These are phyloP conservation scores for Kodamaea derodonti DNA, from an alignment of 1,139 yeast species.

Conservation along the genomic window DNA sequence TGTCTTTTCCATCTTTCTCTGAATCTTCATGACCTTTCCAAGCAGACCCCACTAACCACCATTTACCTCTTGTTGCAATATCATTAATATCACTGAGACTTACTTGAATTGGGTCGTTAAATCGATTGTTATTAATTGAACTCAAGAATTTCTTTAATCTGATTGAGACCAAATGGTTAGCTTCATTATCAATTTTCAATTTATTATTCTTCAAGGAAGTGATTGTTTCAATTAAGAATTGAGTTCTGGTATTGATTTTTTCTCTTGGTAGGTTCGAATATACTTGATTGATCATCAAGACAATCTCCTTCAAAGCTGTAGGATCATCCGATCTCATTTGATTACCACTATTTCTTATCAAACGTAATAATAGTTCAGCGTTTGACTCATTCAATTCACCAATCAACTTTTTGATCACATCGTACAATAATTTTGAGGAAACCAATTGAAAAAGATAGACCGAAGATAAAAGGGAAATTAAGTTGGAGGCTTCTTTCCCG, in stretches of 20 bases:
- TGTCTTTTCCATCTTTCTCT: slow-evolving; percentile 18
- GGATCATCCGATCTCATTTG: slow-evolving; percentile 92
- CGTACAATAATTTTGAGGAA: slow-evolving; percentile 72
- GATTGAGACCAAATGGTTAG: slow-evolving; percentile 46
- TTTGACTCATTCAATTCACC: slow-evolving; percentile 60
- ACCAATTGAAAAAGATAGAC: slow-evolving; percentile 75
- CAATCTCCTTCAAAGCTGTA: slow-evolving; percentile 74
- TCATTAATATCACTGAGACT: slow-evolving; percentile 76
- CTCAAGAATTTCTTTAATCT: slow-evolving; percentile 70
- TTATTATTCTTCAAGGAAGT: slow-evolving; percentile 85
- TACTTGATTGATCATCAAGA: slow-evolving; percentile 49
- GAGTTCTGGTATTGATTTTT: slow-evolving; percentile 61
- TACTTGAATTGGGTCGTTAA: slow-evolving; percentile 78
- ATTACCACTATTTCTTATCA: slow-evolving; percentile 74
- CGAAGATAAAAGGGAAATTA: slow-evolving; percentile 71
- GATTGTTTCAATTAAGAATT: slow-evolving; percentile 80
- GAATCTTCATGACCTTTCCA: slow-evolving; percentile 63
- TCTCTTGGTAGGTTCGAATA: slow-evolving; percentile 14
- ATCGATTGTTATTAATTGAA: slow-evolving; percentile 38
- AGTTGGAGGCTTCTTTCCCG: slow-evolving; percentile 62
- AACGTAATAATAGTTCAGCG: slow-evolving; percentile 71
- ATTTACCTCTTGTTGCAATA: slow-evolving; percentile 78
- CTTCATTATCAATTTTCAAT: slow-evolving; percentile 49
- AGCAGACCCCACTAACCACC: slow-evolving; percentile 99
- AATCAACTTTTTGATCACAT: slow-evolving; percentile 58